Base-by-base conservation (phyloP, 352 stramenopile species). In the Phytophthora brassicae region DNA sequence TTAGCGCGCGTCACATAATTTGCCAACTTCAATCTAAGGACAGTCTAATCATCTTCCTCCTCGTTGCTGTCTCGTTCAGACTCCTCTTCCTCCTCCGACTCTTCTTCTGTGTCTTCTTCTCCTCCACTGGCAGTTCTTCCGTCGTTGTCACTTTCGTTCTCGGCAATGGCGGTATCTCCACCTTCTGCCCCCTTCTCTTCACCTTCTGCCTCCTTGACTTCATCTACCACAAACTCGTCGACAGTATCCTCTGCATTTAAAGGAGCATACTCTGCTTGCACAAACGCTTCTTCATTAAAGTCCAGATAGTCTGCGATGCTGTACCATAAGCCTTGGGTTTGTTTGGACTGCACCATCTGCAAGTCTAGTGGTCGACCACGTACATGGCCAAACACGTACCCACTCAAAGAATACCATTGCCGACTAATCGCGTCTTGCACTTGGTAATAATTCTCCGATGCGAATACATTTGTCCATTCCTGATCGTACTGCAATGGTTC, bases 331-430 rank as follows among this genome's bases (percentile, higher is more conserved):
- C 44, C 16, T 51, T 69, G 52, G 6, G 20, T 53, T 46, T 68
- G 47, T 35, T 61, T 64, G 23, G 42, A 39, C 12, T 64, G 53
- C 45, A 62, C 6, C 68, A 56, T 23, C 24, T 66, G 60, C 14
- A 79, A 49, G 20, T 70, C 68, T 35, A 84, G 50, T 14, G 81
- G 79, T 5, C 73, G 64, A 3, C 79, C 84, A 16, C 79, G 72
- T 1, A 54, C 56, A 5, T 54, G 51, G 1, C 84, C 82, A 48
- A 92, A 94, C 17, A 90, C 83, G 36, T 79, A 94, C 5, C 73
- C 79, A 44, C 82, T 91, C 12, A 90, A 51, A 22, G 81, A 88
- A 54, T 70, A 77, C 84, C 84, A 94, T 58, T 88, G 71, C 48
- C 60, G 44, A 12, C 75, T 84, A 3, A 66, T 66, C 1, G 64